Conservation (phyloP, 768 basidiomycete genomes). For the Xerocomus spinulosus region DNA sequence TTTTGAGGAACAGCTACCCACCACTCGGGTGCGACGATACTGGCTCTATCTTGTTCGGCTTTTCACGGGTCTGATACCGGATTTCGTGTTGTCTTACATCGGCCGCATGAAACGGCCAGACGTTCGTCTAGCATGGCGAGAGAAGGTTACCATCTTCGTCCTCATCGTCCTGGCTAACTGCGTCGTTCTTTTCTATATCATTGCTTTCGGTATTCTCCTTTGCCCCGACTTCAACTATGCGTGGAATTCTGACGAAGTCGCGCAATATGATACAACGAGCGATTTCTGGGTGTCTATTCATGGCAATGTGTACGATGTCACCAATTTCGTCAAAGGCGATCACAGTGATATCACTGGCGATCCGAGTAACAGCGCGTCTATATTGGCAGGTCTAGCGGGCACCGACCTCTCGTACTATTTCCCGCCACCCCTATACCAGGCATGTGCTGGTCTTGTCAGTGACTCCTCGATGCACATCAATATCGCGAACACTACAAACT, state of each 20-base stretch:
- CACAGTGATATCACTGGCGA: conserved; percentile 57
- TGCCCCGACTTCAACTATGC: conserved; percentile 61
- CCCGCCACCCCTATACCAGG: conserved; percentile 53
- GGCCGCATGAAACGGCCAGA: conserved; percentile 69
- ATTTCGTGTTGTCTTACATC: conserved; percentile 42
- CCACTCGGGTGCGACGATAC: conserved; percentile 49
- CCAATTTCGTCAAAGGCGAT: conserved; percentile 54
- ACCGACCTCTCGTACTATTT: conserved; percentile 61
- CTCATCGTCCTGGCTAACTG: conserved; percentile 53
- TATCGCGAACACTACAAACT: conserved; percentile 44
- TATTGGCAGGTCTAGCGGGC: conserved; percentile 54
- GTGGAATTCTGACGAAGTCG: conserved; percentile 49
- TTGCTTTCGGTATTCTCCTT: conserved; percentile 55
- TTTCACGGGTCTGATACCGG: conserved; percentile 53
- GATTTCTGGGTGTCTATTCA: conserved; percentile 63
- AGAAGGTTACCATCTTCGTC: conserved; percentile 61
- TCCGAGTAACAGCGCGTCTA: conserved; percentile 44
- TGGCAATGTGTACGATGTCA: conserved; percentile 59
- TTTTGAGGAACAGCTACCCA: conserved; percentile 52
- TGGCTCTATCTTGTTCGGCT: conserved; percentile 56
- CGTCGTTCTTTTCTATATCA: conserved; percentile 60
- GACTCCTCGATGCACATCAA: conserved; percentile 38
- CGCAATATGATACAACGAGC: conserved; percentile 43
- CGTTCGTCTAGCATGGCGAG: conserved; percentile 64
- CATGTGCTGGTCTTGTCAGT: conserved; percentile 57